Evolutionary conservation across 2,329 filamentous ascomycete genomes (phyloP).

Genomic region (Aspergillus fischeri): DNA sequence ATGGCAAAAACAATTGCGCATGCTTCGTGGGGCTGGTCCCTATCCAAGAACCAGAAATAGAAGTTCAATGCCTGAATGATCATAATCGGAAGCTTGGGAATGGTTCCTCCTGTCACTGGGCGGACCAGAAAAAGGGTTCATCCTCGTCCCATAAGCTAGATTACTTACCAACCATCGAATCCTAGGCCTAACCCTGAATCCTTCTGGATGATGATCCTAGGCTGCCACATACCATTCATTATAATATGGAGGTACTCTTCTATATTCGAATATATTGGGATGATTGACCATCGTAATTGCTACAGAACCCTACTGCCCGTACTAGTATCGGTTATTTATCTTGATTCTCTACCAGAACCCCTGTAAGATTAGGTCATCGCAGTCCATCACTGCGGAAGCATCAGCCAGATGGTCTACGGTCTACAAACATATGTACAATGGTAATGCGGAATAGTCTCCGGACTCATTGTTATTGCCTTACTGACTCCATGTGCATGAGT

Average conservation of each 20-base stretch:
- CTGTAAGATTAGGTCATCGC: not conserved
- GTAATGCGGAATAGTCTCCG: too few species aligned
- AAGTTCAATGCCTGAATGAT: not conserved
- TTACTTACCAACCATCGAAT: not conserved
- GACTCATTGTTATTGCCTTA: not conserved
- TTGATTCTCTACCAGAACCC: not conserved
- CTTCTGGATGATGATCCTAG: not conserved
- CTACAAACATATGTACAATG: too few species aligned
- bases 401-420: too few species aligned
- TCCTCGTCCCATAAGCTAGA: not conserved
- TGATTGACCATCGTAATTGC: not conserved
- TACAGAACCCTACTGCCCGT: not conserved
- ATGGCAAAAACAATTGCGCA: not conserved
- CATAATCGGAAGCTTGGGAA: not conserved
- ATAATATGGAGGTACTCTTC: not conserved
- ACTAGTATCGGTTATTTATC: not conserved
- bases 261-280: too few species aligned
- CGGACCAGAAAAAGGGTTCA: not conserved
- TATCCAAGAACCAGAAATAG: not conserved
- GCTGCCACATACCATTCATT: not conserved
- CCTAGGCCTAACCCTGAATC: not conserved
- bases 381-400: not conserved
- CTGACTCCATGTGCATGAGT: not conserved
- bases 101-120: not conserved
- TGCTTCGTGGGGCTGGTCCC: not conserved